Percentiles rank a stretch among this genome's conserved stretches.
phyloP scores from a whole-genome alignment of 1,284 basidiomycete genomes.

The Testicularia cyperi region DNA sequence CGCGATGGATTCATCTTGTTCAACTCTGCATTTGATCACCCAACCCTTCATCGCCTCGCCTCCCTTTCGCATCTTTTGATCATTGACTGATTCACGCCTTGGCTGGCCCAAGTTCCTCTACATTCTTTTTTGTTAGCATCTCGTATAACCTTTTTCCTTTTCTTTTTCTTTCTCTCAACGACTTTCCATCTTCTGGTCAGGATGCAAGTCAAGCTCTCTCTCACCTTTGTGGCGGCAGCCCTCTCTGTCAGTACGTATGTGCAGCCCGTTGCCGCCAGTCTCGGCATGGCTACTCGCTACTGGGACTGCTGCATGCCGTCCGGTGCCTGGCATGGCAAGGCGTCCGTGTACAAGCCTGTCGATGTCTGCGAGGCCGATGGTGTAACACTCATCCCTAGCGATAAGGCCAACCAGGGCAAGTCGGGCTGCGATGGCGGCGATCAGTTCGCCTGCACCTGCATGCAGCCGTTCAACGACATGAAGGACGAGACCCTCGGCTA shows the following conservation, averaged over 20 bases:
- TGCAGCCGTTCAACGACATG: slow-evolving; percentile 24
- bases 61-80: no score
- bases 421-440: slow-evolving; percentile 30
- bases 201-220: not conserved
- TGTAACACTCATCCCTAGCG: slow-evolving; percentile 11
- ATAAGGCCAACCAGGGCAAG: slow-evolving; percentile 8
- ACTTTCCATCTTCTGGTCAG: not conserved
- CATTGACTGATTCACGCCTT: no score
- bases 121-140: not conserved
- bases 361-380: slow-evolving; percentile 29
- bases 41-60: no score
- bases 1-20: no score
- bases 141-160: not conserved
- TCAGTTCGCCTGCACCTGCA: slow-evolving; percentile 24
- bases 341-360: slow-evolving; percentile 11
- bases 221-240: not conserved
- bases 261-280: slow-evolving; percentile 15
- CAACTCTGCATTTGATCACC: no score
- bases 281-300: slow-evolving; percentile 25
- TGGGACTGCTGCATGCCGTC: slow-evolving; percentile 23
- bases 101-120: not conserved
- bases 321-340: slow-evolving; percentile 3
- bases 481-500: slow-evolving; percentile 4
- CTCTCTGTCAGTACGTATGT: not conserved
- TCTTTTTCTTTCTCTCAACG: not conserved